These are phyloP conservation scores for Schizosaccharomyces japonicus DNA, from an alignment of 805 yeast genomes.

Conservation along the genomic window DNA sequence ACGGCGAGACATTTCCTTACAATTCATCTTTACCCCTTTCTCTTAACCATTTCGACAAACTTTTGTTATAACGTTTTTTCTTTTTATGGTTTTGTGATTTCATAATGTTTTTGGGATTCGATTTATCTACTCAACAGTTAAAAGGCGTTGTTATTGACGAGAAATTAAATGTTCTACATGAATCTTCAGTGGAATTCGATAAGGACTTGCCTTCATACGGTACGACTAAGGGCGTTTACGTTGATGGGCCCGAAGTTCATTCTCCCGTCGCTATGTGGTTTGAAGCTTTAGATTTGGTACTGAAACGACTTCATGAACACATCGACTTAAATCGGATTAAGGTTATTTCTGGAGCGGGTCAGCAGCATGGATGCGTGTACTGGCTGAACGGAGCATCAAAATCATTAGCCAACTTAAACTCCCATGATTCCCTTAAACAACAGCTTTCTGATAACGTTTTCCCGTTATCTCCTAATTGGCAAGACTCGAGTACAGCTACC, in stretches of 20 bases:
- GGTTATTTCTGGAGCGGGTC: constrained; percentile 67
- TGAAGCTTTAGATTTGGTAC: constrained; percentile 48
- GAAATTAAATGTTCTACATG: constrained; percentile 27
- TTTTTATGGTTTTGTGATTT: too few species aligned
- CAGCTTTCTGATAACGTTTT: constrained; percentile 29
- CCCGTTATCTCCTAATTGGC: constrained; percentile 72
- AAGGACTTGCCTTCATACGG: constrained; percentile 33
- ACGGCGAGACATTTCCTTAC: too few species aligned
- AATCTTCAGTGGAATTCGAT: constrained; percentile 53
- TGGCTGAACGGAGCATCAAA: constrained; percentile 34
- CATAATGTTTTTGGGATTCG: constrained; percentile 43
- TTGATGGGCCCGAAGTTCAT: constrained; percentile 34
- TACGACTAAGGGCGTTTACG: constrained; percentile 50
- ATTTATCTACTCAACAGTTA: constrained; percentile 72
- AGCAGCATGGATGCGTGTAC: constrained; percentile 77
- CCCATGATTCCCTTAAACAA: constrained; percentile 19
- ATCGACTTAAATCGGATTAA: constrained; percentile 37
- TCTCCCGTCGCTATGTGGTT: constrained; percentile 84
- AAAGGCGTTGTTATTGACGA: constrained; percentile 45
- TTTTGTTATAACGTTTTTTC: too few species aligned
- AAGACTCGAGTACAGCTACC: constrained; percentile 62
- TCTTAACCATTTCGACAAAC: too few species aligned
- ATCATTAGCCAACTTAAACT: constrained; percentile 20
- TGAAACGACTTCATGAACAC: constrained; percentile 23
- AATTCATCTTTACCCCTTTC: too few species aligned